Evolutionary conservation across 768 basidiomycete genomes (phyloP).

Genomic region (Rubroboletus pulcherrimus): DNA sequence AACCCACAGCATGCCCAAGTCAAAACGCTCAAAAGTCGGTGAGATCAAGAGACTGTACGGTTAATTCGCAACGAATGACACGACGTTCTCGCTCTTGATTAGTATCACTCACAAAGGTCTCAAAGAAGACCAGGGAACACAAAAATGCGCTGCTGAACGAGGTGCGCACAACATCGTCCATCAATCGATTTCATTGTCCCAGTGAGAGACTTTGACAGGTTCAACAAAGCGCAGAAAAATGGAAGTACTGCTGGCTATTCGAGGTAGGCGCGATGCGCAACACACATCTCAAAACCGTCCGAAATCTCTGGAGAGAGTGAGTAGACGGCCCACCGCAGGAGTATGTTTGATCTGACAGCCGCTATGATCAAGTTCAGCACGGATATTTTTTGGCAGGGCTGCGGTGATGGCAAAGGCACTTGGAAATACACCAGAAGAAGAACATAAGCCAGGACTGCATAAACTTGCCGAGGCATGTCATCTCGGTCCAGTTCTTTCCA

Average conservation of each 20-base stretch:
- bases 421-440: constrained; percentile 82
- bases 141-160: constrained; percentile 81
- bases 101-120: constrained; percentile 94
- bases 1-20: constrained; percentile 73
- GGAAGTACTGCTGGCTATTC: constrained; percentile 95
- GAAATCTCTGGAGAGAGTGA: constrained; percentile 90
- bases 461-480: constrained; percentile 73
- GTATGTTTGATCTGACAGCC: constrained; percentile 3
- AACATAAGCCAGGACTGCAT: constrained; percentile 73
- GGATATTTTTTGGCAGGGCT: constrained; percentile 84
- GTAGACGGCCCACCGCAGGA: constrained; percentile 24
- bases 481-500: constrained; percentile 1
- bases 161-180: constrained; percentile 39
- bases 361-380: constrained; percentile 49
- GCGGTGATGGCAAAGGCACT: constrained; percentile 96
- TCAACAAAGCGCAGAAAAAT: constrained; percentile 80
- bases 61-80: neutral
- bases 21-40: constrained; percentile 88
- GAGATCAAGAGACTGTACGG: constrained; percentile 30
- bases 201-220: constrained; percentile 49
- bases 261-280: constrained; percentile 96
- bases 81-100: constrained; percentile 19
- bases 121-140: constrained; percentile 88
- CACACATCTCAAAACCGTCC: constrained; percentile 88
- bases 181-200: constrained; percentile 5